These are phyloP conservation scores for Auriculariales sp. DNA, from an alignment of 768 basidiomycete species.

Conservation along the genomic window DNA sequence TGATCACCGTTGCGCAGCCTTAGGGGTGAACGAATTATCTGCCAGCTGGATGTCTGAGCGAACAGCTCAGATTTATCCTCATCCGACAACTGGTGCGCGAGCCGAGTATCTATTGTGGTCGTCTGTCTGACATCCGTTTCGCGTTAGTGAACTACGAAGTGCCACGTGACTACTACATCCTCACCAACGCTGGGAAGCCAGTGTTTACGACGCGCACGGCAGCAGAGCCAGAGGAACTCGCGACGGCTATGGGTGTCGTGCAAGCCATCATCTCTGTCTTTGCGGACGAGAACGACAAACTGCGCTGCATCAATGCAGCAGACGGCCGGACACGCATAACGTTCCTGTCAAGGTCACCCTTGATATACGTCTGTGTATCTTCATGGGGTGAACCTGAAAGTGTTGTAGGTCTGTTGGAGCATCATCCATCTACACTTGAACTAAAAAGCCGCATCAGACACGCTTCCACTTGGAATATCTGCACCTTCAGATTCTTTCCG, in stretches of 20 bases:
- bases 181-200: slow-evolving; percentile 96
- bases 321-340: slow-evolving; percentile 72
- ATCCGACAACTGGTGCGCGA: not conserved
- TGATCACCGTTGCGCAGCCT: not conserved
- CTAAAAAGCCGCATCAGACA: slow-evolving; percentile 55
- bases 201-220: slow-evolving; percentile 71
- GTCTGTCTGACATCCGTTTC: not conserved
- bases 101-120: not conserved
- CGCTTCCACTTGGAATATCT: slow-evolving; percentile 90
- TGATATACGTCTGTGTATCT: slow-evolving; percentile 86
- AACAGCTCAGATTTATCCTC: slow-evolving; percentile 10
- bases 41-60: slow-evolving; percentile 5
- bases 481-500: slow-evolving; percentile 83
- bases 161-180: slow-evolving; percentile 74
- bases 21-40: slow-evolving; percentile 25
- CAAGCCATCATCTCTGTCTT: slow-evolving; percentile 95
- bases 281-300: slow-evolving; percentile 78
- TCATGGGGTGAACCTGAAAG: slow-evolving; percentile 95
- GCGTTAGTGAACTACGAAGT: slow-evolving; percentile 1
- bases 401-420: slow-evolving; percentile 46
- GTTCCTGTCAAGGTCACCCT: slow-evolving; percentile 71
- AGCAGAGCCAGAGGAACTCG: slow-evolving; percentile 48
- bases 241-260: slow-evolving; percentile 79
- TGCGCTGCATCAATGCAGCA: slow-evolving; percentile 52
- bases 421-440: slow-evolving; percentile 10